Evolutionary conservation across 2,329 filamentous ascomycete genomes (phyloP).

Genomic region (Stachybotrys chartarum): DNA sequence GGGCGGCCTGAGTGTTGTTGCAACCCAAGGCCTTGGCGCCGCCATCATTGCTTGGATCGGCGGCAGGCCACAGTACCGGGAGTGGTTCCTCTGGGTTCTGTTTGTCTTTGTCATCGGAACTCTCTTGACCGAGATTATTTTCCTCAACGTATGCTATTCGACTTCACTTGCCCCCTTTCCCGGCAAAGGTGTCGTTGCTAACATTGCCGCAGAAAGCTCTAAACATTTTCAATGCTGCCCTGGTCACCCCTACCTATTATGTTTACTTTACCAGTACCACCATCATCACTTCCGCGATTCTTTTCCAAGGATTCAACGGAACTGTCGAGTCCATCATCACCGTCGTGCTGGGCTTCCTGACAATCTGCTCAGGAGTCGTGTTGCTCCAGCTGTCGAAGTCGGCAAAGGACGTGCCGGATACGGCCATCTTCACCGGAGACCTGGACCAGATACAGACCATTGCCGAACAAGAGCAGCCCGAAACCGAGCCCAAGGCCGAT

Average conservation of each 20-base stretch:
- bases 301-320: slow-evolving; percentile 93
- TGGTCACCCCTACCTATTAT: slow-evolving; percentile 97
- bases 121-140: slow-evolving; percentile 88
- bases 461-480: slow-evolving; percentile 90
- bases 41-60: slow-evolving; percentile 82
- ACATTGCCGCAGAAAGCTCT: slow-evolving; percentile 77
- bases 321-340: slow-evolving; percentile 73
- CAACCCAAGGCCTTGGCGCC: slow-evolving; percentile 85
- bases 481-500: slow-evolving; percentile 92
- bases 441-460: slow-evolving; percentile 93
- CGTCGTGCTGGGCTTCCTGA: slow-evolving; percentile 86
- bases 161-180: neutral
- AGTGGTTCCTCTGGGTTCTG: slow-evolving; percentile 94
- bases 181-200: slow-evolving; percentile 16
- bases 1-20: slow-evolving; percentile 88
- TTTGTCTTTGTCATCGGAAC: slow-evolving; percentile 88
- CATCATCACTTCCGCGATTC: slow-evolving; percentile 84
- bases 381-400: slow-evolving; percentile 95
- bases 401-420: slow-evolving; percentile 91
- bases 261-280: slow-evolving; percentile 96
- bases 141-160: slow-evolving; percentile 69
- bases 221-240: slow-evolving; percentile 91
- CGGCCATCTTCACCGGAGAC: slow-evolving; percentile 86
- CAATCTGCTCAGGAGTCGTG: slow-evolving; percentile 89
- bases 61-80: slow-evolving; percentile 83